Evolutionary conservation across 2,329 filamentous ascomycete genomes (phyloP), one percentile per base, ranked within the genome.

Genomic region (Phyllosticta citribraziliensis): DNA sequence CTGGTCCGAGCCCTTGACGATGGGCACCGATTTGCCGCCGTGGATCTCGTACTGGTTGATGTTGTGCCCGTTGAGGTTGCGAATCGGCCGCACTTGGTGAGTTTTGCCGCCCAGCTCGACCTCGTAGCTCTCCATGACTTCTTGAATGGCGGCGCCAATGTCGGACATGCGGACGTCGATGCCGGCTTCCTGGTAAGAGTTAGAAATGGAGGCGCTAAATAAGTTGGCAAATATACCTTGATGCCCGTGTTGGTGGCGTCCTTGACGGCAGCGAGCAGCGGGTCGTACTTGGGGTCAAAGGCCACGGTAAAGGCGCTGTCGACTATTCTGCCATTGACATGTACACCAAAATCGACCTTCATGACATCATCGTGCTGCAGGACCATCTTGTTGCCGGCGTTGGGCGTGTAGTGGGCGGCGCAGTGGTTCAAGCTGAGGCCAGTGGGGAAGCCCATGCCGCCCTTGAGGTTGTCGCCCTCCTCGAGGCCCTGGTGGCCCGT

Each of bases 71-170:
- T 89, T 93, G 63, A 96, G 80, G 77, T 94, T 94, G 66, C 88
- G 87, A 71, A 96, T 93, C 65, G 87, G 82, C 79, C 94, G 95
- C 73, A 95, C 82, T 0, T 88, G 90, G 69, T 89, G 84, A 12
- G 85, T 91, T 51, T 83, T 84, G 64, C 90, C 90, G 72, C 88
- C 85, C 66, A 95, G 83, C 73, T 94, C 89, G 57, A 93, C 84
- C 76, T 96, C 91, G 75, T 93, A 94, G 74, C 88, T 92, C 77
- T 96, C 91, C 91, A 96, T 96, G 27, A 88, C 84, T 75, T 96
- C 91, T 75, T 96, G 91, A 68, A 96, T 93, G 19, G 84, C 81
- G 10, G 84, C 88, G 63, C 91, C 89, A 65, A 96, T 89, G 69
- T 96, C 91, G 65, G 88, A 87, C 68, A 97, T 86, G 61, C 92